Evolutionary conservation across 805 yeast species (phyloP).

Genomic region (Spathaspora gorwiae): DNA sequence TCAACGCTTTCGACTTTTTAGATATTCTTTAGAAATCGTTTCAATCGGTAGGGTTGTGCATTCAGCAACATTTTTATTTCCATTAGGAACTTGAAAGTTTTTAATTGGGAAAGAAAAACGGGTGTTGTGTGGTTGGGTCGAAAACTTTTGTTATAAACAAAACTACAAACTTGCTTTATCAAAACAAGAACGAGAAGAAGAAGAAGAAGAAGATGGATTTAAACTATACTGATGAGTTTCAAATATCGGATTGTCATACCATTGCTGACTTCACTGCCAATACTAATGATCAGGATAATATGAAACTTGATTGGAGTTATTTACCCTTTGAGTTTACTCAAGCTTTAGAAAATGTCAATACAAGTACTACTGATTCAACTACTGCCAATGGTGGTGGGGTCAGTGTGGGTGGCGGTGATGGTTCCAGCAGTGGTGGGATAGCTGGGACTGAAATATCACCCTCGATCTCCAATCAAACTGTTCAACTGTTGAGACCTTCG

Average conservation of each 20-base stretch:
- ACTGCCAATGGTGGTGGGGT: neutral
- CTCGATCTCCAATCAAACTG: slow-evolving; percentile 4
- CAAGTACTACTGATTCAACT: neutral
- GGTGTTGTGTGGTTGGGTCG: too few relatives aligned
- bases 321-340: neutral
- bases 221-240: slow-evolving; percentile 2
- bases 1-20: too few relatives aligned
- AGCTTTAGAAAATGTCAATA: neutral
- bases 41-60: too few relatives aligned
- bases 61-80: too few relatives aligned
- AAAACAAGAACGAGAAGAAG: too few relatives aligned
- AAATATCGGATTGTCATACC: neutral
- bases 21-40: too few relatives aligned
- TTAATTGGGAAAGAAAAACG: too few relatives aligned
- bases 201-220: neutral
- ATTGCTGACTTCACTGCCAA: neutral
- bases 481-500: slow-evolving; percentile 8
- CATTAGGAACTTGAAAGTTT: too few relatives aligned
- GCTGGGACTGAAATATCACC: slow-evolving; percentile 3
- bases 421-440: neutral
- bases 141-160: too few relatives aligned
- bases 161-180: too few relatives aligned
- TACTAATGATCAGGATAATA: neutral
- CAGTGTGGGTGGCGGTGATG: neutral
- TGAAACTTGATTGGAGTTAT: slow-evolving; percentile 1